Percentiles rank a stretch among this genome's conserved stretches.
Evolutionary conservation across 805 yeast genomes (phyloP).

Genomic region (Saturnispora serradocipensis): DNA sequence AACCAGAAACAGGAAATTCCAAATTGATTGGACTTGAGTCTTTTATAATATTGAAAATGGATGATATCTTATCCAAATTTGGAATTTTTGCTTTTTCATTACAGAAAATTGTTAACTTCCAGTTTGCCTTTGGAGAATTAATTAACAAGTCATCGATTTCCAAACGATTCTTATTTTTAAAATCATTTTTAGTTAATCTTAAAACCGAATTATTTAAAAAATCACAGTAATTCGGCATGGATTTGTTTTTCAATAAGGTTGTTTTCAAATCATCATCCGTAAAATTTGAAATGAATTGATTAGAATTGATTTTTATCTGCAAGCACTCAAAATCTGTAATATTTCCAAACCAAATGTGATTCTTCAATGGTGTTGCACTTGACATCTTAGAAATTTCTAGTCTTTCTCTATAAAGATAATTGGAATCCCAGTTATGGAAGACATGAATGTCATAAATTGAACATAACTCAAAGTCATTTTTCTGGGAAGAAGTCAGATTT

Average conservation of each 20-base stretch:
- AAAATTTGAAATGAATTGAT: slow-evolving; percentile 5
- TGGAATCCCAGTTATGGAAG: slow-evolving; percentile 56
- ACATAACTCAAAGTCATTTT: slow-evolving; percentile 23
- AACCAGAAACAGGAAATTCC: slow-evolving; percentile 81
- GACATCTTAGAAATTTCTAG: slow-evolving; percentile 82
- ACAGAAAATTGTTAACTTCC: slow-evolving; percentile 51
- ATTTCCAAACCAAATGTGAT: slow-evolving; percentile 75
- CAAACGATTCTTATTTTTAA: slow-evolving; percentile 16
- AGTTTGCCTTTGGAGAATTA: slow-evolving; percentile 43
- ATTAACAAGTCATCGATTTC: slow-evolving; percentile 28
- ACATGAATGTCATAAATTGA: slow-evolving; percentile 32
- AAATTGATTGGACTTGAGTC: slow-evolving; percentile 26
- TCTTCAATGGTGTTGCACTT: slow-evolving; percentile 50
- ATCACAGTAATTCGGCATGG: slow-evolving; percentile 38
- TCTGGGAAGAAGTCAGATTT: slow-evolving; percentile 16
- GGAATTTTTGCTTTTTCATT: slow-evolving; percentile 53
- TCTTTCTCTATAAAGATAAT: slow-evolving; percentile 63
- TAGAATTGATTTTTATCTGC: slow-evolving; percentile 22
- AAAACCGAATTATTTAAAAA: slow-evolving; percentile 41
- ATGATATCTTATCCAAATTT: slow-evolving; percentile 28
- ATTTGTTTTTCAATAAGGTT: neutral
- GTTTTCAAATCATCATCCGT: neutral
- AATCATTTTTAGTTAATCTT: slow-evolving; percentile 27
- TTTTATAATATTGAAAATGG: slow-evolving; percentile 15
- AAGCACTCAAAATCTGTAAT: slow-evolving; percentile 54